phyloP scores from a whole-genome alignment of 1,284 basidiomycete species.

The Volvariella surrecta region DNA sequence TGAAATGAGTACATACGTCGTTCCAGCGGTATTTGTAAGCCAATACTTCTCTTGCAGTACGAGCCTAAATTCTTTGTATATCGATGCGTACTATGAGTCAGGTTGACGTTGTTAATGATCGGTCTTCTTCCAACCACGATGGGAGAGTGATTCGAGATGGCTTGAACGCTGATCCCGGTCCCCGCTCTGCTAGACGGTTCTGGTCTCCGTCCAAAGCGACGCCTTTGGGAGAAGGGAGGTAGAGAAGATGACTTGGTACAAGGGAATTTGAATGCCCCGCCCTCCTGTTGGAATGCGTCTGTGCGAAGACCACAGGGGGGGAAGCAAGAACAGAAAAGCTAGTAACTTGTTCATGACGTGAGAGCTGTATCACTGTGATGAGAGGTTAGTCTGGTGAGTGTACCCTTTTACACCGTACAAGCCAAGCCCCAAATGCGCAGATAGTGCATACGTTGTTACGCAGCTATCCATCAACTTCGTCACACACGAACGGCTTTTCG shows the following conservation, averaged over 20 bases:
- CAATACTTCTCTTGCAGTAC: constrained; percentile 21
- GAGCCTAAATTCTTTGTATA: constrained; percentile 22
- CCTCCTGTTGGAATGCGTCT: no score
- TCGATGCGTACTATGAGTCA: constrained; percentile 36
- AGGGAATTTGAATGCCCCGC: no score
- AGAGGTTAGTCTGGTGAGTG: no score
- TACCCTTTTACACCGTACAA: no score
- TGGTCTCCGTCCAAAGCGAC: constrained; percentile 25
- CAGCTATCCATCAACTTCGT: no score
- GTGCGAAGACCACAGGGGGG: no score
- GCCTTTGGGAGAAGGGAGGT: constrained; percentile 28
- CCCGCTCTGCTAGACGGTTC: constrained; percentile 33
- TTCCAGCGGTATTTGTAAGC: constrained; percentile 22
- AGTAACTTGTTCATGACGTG: no score
- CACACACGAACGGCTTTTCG: no score
- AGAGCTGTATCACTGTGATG: no score
- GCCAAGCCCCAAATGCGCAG: no score
- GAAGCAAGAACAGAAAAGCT: no score
- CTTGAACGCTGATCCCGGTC: constrained; percentile 28
- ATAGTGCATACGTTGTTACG: no score
- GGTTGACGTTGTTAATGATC: constrained; percentile 22
- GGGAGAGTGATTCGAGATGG: constrained; percentile 10
- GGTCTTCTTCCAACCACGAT: constrained; percentile 27
- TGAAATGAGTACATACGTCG: constrained; percentile 14
- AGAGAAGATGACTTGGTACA: constrained; percentile 25